Percentiles rank a stretch among this genome's conserved stretches.
These are phyloP conservation scores for Agrocybe pediades DNA, from an alignment of 768 basidiomycete species.

Conservation along the genomic window DNA sequence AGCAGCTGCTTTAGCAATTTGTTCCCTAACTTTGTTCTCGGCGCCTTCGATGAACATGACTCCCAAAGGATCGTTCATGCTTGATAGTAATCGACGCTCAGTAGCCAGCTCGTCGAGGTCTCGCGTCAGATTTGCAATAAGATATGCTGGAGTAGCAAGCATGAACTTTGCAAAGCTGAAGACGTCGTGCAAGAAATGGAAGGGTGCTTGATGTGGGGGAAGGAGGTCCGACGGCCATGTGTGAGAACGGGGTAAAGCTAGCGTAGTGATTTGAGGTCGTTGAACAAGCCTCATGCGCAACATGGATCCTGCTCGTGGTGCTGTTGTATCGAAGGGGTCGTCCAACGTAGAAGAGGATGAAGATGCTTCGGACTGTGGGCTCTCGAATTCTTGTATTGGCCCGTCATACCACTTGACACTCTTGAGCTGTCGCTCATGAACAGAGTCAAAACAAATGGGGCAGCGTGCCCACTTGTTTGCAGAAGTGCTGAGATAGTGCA, in stretches of 20 bases:
- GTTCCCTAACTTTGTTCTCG: slow-evolving; percentile 71
- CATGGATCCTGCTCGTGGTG: slow-evolving; percentile 55
- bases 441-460: slow-evolving; percentile 94
- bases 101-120: slow-evolving; percentile 73
- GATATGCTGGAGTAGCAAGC: slow-evolving; percentile 89
- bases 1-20: slow-evolving; percentile 78
- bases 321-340: slow-evolving; percentile 33
- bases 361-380: slow-evolving; percentile 34
- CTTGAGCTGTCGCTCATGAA: slow-evolving; percentile 90
- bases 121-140: slow-evolving; percentile 69
- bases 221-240: slow-evolving; percentile 96
- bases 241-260: slow-evolving; percentile 87
- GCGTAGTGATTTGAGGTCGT: slow-evolving; percentile 91
- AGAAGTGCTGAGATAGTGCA: slow-evolving; percentile 86
- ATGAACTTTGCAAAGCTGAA: slow-evolving; percentile 90
- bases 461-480: slow-evolving; percentile 92
- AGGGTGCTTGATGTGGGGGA: slow-evolving; percentile 91
- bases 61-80: slow-evolving; percentile 76
- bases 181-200: slow-evolving; percentile 94
- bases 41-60: slow-evolving; percentile 81
- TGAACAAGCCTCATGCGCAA: slow-evolving; percentile 90
- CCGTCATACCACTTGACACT: slow-evolving; percentile 88
- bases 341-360: slow-evolving; percentile 44
- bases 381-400: slow-evolving; percentile 33
- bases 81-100: slow-evolving; percentile 68